Percentiles rank a stretch among this genome's conserved stretches.
These are phyloP conservation scores for Phaffia rhodozyma DNA, from an alignment of 1,284 basidiomycete species.

Conservation along the genomic window DNA sequence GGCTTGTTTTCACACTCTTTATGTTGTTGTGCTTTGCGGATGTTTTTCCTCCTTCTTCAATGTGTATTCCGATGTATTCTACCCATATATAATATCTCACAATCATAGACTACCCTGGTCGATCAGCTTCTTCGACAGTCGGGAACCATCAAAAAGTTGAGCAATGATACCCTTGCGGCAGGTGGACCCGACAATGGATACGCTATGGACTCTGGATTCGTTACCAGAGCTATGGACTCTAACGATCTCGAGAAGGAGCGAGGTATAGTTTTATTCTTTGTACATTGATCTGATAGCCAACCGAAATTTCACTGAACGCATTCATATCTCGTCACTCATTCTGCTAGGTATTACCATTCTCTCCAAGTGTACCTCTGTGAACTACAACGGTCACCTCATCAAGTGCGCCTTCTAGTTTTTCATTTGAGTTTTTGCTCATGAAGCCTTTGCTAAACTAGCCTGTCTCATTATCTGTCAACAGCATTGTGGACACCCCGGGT, in stretches of 20 bases:
- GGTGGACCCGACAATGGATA: not conserved
- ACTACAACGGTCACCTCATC: slow-evolving; percentile 18
- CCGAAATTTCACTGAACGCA: no score
- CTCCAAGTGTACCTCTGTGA: slow-evolving; percentile 10
- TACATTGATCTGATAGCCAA: no score
- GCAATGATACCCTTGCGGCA: not conserved
- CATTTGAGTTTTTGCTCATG: not conserved
- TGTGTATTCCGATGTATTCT: no score
- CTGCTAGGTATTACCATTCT: slow-evolving; percentile 17
- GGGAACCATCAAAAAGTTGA: slow-evolving; percentile 14
- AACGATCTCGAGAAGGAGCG: slow-evolving; percentile 19
- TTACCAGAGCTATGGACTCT: slow-evolving; percentile 18
- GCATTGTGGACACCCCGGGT: slow-evolving; percentile 19
- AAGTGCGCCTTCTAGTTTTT: slow-evolving; percentile 3
- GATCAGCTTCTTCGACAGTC: slow-evolving; percentile 18
- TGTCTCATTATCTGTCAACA: not conserved
- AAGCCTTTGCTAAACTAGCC: no score
- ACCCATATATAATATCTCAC: no score
- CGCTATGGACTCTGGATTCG: slow-evolving; percentile 12
- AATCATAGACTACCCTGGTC: not conserved
- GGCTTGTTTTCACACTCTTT: not conserved
- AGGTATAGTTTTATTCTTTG: not conserved
- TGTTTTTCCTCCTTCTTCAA: no score
- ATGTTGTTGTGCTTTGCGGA: no score
- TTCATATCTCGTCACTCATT: not conserved